Base-by-base conservation (phyloP, 2,329 filamentous ascomycete genomes). In the Scedosporium boydii region DNA sequence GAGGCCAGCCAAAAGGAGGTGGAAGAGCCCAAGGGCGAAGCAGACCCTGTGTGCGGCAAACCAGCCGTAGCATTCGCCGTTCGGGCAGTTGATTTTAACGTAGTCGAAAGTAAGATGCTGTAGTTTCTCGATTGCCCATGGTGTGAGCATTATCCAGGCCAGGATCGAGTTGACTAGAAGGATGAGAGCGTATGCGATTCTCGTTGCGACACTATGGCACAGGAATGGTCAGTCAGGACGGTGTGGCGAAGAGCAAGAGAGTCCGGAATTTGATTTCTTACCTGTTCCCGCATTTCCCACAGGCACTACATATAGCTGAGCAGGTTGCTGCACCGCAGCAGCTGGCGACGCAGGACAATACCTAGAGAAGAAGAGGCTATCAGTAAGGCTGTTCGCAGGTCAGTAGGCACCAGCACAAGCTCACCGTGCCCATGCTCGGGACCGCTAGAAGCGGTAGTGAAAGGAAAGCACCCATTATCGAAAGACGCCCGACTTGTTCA, bases 61-160 rank as follows among this genome's bases (percentile, higher is more conserved):
- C 85, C 95, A 99, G 68, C 95, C 95, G 72, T 96, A 90, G 74
- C 95, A 99, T 71, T 93, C 84, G 68, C 93, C 90, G 59, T 90
- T 93, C 29, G 91, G 88, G 73, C 95, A 99, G 70, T 89, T 88
- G 71, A 99, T 96, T 70, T 91, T 92, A 79, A 99, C 93, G 72
- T 97, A 98, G 76, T 98, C 92, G 67, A 99, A 83, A 12, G 91
- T 95, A 62, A 98, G 81, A 67, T 96, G 86, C 76, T 98, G 87
- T 5, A 99, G 82, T 74, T 98, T 98, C 70, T 96, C 91, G 72
- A 99, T 90, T 41, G 95, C 95, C 95, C 95, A 99, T 61, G 92
- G 91, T 23, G 95, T 99, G 78, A 99, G 91, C 91, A 98, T 96
- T 69, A 99, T 91, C 95, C 95, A 99, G 42, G 95, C 93, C 60